phyloP scores from a whole-genome alignment of 495 filamentous ascomycete species.

The Talaromyces adpressus region DNA sequence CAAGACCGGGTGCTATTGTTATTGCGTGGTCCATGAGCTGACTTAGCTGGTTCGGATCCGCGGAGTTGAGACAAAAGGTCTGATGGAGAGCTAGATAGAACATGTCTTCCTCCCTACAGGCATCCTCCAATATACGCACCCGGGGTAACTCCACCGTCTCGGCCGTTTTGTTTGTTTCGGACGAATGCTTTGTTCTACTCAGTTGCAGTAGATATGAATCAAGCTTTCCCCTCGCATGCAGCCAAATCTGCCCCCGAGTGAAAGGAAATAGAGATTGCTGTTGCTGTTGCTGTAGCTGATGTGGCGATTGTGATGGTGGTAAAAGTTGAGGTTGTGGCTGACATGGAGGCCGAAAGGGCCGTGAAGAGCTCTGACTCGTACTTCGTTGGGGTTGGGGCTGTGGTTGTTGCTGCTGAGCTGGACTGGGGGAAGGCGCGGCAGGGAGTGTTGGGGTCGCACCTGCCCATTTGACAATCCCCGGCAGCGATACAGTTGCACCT shows the following conservation, averaged over 20 bases:
- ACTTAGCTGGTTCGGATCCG: constrained; percentile 12
- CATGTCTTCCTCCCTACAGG: constrained; percentile 46
- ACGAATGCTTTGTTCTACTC: constrained; percentile 10
- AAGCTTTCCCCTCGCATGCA: constrained; percentile 8
- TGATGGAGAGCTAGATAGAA: constrained; percentile 66
- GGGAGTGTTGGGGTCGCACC: neutral
- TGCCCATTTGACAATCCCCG: neutral
- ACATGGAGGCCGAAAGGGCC: neutral
- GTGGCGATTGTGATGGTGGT: neutral
- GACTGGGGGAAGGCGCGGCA: neutral
- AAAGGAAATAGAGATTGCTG: neutral
- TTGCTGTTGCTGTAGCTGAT: neutral
- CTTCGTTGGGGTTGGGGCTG: neutral
- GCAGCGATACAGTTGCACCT: neutral
- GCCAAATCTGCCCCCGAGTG: constrained; percentile 11
- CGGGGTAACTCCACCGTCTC: constrained; percentile 42
- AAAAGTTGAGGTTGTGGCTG: neutral
- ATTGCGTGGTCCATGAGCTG: constrained; percentile 11
- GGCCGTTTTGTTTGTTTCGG: neutral
- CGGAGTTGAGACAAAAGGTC: constrained; percentile 50
- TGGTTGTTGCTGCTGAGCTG: neutral
- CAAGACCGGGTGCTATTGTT: constrained; percentile 13
- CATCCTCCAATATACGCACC: constrained; percentile 47
- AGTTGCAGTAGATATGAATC: constrained; percentile 10
- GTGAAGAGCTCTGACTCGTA: neutral